Percentiles rank a stretch among this genome's conserved stretches.
Evolutionary conservation across 306 rosid genomes (phyloP).

Genomic region (Neltuma alba): DNA sequence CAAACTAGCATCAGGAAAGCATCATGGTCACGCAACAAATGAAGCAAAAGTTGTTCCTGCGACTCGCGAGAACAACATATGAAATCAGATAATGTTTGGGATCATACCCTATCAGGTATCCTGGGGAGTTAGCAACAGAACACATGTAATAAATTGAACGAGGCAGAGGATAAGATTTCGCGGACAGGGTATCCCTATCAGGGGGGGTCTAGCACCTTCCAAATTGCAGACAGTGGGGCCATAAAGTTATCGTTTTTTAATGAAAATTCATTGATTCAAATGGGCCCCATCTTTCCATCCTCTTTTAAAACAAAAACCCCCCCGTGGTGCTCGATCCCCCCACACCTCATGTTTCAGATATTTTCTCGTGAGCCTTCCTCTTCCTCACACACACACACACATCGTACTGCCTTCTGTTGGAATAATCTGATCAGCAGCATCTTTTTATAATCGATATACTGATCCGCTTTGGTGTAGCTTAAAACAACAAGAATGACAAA

Average conservation of each 20-base stretch:
- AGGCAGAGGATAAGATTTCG: constrained; percentile 28
- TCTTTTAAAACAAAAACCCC: constrained; percentile 17
- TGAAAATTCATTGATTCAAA: constrained; percentile 10
- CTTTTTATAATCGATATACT: too few relatives aligned
- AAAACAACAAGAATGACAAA: neutral
- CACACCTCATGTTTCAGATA: constrained; percentile 21
- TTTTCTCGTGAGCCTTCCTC: constrained; percentile 7
- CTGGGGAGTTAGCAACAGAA: neutral
- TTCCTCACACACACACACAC: too few relatives aligned
- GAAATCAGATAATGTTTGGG: neutral
- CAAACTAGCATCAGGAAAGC: neutral
- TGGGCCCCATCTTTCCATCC: constrained; percentile 31
- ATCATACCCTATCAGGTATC: neutral
- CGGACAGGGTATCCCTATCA: constrained; percentile 26
- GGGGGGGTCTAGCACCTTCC: constrained; percentile 25
- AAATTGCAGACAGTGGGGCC: constrained; percentile 35
- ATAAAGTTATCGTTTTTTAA: neutral
- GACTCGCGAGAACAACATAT: neutral
- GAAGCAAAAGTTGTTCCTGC: too few relatives aligned
- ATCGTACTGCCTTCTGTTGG: neutral
- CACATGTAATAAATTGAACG: neutral
- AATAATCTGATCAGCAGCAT: neutral
- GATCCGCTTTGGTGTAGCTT: neutral
- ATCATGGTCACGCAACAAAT: neutral
- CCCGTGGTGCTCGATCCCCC: neutral